Evolutionary conservation across 345 rosid species (phyloP).

Genomic region (Hypericum perforatum): DNA sequence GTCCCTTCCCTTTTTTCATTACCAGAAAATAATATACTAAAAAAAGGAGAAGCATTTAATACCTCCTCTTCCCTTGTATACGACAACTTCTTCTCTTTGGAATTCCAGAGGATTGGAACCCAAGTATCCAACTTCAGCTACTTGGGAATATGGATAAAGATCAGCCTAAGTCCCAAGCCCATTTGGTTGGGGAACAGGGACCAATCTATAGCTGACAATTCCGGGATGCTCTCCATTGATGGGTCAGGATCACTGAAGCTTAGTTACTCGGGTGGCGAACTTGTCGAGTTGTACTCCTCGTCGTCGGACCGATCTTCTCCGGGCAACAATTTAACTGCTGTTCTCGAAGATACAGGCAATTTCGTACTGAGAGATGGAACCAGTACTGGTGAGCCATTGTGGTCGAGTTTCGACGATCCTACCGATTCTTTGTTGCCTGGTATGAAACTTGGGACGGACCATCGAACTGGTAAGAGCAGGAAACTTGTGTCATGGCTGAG

Average conservation of each 20-base stretch:
- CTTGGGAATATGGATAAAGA: constrained; percentile 4
- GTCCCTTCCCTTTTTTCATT: too few relatives aligned
- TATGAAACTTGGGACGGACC: constrained; percentile 11
- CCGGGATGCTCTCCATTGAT: not conserved
- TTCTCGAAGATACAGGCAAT: constrained; percentile 6
- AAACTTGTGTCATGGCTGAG: not conserved
- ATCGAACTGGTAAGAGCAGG: not conserved
- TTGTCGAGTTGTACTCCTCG: not conserved
- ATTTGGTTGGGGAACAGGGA: constrained; percentile 5
- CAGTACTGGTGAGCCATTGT: not conserved
- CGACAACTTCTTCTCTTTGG: not conserved
- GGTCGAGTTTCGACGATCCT: constrained; percentile 14
- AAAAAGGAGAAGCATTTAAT: not conserved
- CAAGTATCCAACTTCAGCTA: not conserved
- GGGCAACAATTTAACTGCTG: not conserved
- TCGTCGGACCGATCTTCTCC: not conserved
- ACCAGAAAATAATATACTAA: not conserved
- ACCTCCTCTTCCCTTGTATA: not conserved
- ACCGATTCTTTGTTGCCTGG: constrained; percentile 8
- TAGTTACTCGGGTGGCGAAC: not conserved
- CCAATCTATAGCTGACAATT: not conserved
- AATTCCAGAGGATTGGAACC: not conserved
- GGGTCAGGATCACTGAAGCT: not conserved
- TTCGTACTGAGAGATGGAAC: constrained; percentile 1
- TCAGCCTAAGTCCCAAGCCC: not conserved